Percentiles rank a stretch among this genome's conserved stretches.
Conservation (phyloP, 768 basidiomycete species). For the Roridomyces roridus region DNA sequence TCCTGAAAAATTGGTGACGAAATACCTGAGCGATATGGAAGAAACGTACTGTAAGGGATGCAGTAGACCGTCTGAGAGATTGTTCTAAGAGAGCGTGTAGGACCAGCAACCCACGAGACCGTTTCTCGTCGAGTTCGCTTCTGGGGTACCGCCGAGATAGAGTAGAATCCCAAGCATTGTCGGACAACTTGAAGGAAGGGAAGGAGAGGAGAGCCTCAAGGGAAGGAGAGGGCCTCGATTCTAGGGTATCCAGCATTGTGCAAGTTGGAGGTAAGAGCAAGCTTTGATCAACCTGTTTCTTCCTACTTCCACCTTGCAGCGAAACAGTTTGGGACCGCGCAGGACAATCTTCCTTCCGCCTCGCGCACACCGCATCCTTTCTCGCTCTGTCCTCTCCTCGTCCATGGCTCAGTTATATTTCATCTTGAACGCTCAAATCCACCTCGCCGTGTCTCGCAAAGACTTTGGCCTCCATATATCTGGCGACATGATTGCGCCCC, state of each 20-base stretch:
- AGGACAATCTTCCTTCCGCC: too few relatives aligned
- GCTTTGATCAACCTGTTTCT: neutral
- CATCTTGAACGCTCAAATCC: neutral
- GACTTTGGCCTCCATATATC: neutral
- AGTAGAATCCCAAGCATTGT: constrained; percentile 11
- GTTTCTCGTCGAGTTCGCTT: constrained; percentile 10
- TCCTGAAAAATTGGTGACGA: neutral
- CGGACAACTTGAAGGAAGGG: too few relatives aligned
- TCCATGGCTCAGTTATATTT: neutral
- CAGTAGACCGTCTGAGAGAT: neutral
- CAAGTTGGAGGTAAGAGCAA: neutral
- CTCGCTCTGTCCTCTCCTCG: neutral
- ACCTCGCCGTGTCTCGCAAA: constrained; percentile 6
- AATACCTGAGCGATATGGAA: neutral
- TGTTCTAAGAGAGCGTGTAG: constrained; percentile 2
- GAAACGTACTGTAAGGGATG: constrained; percentile 1
- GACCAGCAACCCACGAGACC: constrained; percentile 3
- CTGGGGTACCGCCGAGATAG: constrained; percentile 5
- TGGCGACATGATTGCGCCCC: neutral
- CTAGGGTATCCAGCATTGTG: neutral
- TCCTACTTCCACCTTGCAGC: too few relatives aligned
- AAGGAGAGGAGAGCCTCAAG: constrained; percentile 1
- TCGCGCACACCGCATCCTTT: too few relatives aligned
- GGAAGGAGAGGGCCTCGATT: constrained; percentile 1
- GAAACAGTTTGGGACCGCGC: too few relatives aligned